Base-by-base conservation (phyloP, 73 alveolate genomes). In the Symbiodinium pilosum region DNA sequence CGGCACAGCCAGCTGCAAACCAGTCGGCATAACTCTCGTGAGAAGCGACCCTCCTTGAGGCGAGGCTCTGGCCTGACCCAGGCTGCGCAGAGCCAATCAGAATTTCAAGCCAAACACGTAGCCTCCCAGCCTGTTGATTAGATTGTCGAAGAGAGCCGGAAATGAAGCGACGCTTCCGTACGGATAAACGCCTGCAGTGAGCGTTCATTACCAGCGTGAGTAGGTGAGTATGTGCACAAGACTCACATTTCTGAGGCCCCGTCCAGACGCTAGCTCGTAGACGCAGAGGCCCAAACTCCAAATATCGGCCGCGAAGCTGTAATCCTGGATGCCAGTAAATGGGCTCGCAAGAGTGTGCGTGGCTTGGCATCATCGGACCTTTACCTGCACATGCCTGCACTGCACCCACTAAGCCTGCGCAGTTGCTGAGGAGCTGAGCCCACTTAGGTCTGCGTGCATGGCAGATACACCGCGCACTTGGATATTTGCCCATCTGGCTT, bases 201-300 rank as follows among this genome's bases (percentile, higher is more conserved):
- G 73, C 73, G 73, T 54, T 30, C 69, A 83, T 9, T n/a, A n/a
- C n/a, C n/a, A n/a, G n/a, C n/a, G n/a, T n/a, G n/a, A n/a, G n/a
- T n/a, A n/a, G n/a, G n/a, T n/a, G 36, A 40, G 21, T 32, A 83
- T 40, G 64, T 41, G 30, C 69, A 20, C 40, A 2, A 42, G 41
- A 41, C 16, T 21, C 0, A 16, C 24, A 42, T 11, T 43, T 34
- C 69, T 84, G 41, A 87, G 36, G 41, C 21, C 6, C 43, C 26
- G 32, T 12, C 98, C 98, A 14, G 56, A 92, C 5, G 98, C 98
- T 21, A 92, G 69, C 98, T 92, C 98, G 83, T 92, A 92, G 91
- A 92, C 98, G 59, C 98, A 92, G 41, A 92, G 32, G 73, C 98
- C 98, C 41, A 92, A 36, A 43, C 91, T 73, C 98, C 98, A 92